These are phyloP conservation scores for Candida tunisiensis DNA, from an alignment of 1,139 yeast genomes.

Conservation along the genomic window DNA sequence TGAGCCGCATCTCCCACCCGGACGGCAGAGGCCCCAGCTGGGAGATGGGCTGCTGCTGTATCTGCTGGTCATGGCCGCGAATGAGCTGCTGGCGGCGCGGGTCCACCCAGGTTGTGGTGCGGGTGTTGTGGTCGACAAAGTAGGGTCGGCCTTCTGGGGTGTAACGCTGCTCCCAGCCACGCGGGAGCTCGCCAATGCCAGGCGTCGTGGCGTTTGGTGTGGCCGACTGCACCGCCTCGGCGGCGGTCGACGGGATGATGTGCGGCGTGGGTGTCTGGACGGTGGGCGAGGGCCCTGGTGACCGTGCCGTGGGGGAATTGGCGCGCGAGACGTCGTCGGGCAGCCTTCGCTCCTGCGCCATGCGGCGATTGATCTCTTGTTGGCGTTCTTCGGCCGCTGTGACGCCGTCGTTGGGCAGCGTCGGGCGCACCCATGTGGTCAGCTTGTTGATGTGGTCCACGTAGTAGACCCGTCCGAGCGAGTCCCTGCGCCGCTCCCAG, in stretches of 20 bases:
- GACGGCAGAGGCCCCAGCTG: conserved; percentile 96
- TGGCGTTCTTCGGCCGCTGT: conserved; percentile 24
- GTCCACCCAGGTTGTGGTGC: conserved; percentile 99
- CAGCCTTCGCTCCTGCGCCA: conserved; percentile 65
- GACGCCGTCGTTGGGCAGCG: no score
- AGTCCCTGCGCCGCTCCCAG: conserved; percentile 97
- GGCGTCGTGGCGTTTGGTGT: conserved; percentile 86
- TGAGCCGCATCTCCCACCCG: conserved; percentile 99
- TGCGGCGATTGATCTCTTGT: conserved; percentile 27
- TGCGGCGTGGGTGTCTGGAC: conserved; percentile 19
- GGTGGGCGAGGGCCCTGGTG: conserved; percentile 5
- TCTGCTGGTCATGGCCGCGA: conserved; percentile 57
- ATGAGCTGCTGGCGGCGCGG: conserved; percentile 98
- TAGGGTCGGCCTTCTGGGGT: conserved; percentile 98
- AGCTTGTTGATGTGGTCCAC: conserved; percentile 97
- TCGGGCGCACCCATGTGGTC: conserved; percentile 97
- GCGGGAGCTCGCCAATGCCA: conserved; percentile 91
- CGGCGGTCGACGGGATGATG: conserved; percentile 14
- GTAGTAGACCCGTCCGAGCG: conserved; percentile 91
- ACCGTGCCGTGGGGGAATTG: conserved; percentile 3
- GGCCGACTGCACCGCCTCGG: conserved; percentile 15
- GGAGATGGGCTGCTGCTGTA: conserved; percentile 97
- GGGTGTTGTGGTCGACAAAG: conserved; percentile 94
- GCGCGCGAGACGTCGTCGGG: conserved; percentile 41
- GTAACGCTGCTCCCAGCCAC: conserved; percentile 98